Percentiles rank a stretch among this genome's conserved stretches.
phyloP scores from a whole-genome alignment of 2,329 filamentous ascomycete genomes.

The Cladophialophora carrionii region DNA sequence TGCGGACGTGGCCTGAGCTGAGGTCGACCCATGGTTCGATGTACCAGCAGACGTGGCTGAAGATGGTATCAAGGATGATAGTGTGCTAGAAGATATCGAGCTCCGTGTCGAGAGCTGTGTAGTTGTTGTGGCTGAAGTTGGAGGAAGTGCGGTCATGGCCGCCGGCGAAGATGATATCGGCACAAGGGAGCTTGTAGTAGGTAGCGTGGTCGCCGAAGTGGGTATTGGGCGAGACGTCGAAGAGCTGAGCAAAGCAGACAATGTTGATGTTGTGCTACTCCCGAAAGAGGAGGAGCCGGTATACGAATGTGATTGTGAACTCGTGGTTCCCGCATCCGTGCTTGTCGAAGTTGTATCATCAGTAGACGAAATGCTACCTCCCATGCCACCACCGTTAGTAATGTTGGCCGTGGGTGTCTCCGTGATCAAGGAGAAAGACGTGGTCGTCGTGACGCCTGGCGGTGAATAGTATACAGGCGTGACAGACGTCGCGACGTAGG shows the following conservation, averaged over 20 bases:
- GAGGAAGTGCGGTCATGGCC: neutral
- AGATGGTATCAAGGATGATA: neutral
- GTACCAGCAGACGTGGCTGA: neutral
- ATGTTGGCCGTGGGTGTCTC: constrained; percentile 23
- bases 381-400: constrained; percentile 25
- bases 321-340: neutral
- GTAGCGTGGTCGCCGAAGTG: neutral
- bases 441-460: constrained; percentile 13
- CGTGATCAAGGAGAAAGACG: constrained; percentile 21
- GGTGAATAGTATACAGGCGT: constrained; percentile 31
- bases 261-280: constrained; percentile 5
- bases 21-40: neutral
- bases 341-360: constrained; percentile 12
- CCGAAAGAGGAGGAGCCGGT: neutral
- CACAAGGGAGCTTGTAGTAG: neutral
- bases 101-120: neutral
- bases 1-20: neutral
- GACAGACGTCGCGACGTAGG: constrained; percentile 28
- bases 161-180: neutral
- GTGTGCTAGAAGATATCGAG: neutral
- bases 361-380: constrained; percentile 6
- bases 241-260: neutral
- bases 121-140: neutral
- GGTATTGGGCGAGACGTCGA: constrained; percentile 3
- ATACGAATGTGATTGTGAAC: neutral